Percentiles rank a stretch among this genome's conserved stretches.
Conservation (phyloP, 1,139 yeast genomes). For the Hemisphaericaspora subhashii region DNA sequence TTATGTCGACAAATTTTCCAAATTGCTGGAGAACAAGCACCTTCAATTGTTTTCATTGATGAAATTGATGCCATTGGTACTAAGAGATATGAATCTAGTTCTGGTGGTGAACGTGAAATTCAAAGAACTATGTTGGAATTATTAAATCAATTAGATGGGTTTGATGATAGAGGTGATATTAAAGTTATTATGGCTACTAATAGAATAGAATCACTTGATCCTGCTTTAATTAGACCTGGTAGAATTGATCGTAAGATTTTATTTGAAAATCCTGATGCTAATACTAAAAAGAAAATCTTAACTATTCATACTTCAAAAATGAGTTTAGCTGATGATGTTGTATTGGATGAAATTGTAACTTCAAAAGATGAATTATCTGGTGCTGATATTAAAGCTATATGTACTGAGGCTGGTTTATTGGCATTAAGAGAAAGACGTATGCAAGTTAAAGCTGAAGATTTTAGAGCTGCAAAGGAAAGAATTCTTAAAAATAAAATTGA, state of each 20-base stretch:
- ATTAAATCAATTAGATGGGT: constrained; percentile 95
- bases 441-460: constrained; percentile 96
- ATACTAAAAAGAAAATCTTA: constrained; percentile 90
- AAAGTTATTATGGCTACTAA: constrained; percentile 99
- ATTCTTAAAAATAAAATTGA: constrained; percentile 97
- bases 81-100: constrained; percentile 91
- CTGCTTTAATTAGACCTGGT: constrained; percentile 98
- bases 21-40: constrained; percentile 96
- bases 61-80: constrained; percentile 99
- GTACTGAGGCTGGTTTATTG: constrained; percentile 95
- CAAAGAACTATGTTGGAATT: constrained; percentile 98
- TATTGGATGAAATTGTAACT: constrained; percentile 84
- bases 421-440: constrained; percentile 97
- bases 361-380: constrained; percentile 96
- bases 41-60: constrained; percentile 96
- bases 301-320: constrained; percentile 93
- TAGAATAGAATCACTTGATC: constrained; percentile 92
- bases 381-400: constrained; percentile 97
- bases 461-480: constrained; percentile 92
- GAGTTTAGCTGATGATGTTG: constrained; percentile 86
- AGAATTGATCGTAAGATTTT: constrained; percentile 96
- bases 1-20: constrained; percentile 93
- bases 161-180: constrained; percentile 97
- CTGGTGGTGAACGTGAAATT: constrained; percentile 97
- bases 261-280: constrained; percentile 93